Evolutionary conservation across 1,139 yeast species (phyloP), one percentile per base, ranked within the genome.

Genomic region (Petasospora fabianii): DNA sequence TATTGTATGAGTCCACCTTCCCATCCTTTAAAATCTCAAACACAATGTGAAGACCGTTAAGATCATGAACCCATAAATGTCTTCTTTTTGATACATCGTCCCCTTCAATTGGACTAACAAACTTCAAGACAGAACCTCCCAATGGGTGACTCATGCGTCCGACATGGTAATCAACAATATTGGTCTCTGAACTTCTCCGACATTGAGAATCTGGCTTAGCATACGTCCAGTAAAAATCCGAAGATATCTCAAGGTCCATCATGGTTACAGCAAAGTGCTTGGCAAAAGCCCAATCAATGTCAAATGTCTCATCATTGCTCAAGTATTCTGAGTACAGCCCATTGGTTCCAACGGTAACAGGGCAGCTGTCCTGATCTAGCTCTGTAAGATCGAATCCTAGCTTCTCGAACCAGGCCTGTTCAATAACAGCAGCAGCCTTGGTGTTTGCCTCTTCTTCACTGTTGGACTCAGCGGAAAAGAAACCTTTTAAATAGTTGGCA

Each of bases 21-120:
- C 66, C 69, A 1, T 55, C 48, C 8, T 38, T 45, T 22, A 73
- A 48, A 17, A 61, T 55, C 50, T 75, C 81, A 19, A 73, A 40
- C 11, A 55, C 52, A 3, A 73, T 29, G 28, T 74, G 53, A 8
- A 73, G 48, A 1, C 70, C 60, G 8, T 53, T 53, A 3, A 73
- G 47, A 17, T 43, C 38, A 47, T 2, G 71, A 65, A 36, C 68
- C 59, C 68, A 73, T 66, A 24, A 59, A 45, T 51, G 15, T 16
- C 13, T 66, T 69, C 21, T 54, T 49, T 11, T 27, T 5, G n/a
- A n/a, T n/a, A n/a, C n/a, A n/a, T n/a, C n/a, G n/a, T 42, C 49
- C 6, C 33, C 47, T 30, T 36, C 51, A 21, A 43, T 55, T 42
- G 34, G 59, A 2, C 24, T 28, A 9, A 66, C 49, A 40, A 62